A percentile compares a stretch with the other conserved stretches of the same genome.
phyloP scores from a whole-genome alignment of 148 eudicot genomes.

The Diospyros kaki region DNA sequence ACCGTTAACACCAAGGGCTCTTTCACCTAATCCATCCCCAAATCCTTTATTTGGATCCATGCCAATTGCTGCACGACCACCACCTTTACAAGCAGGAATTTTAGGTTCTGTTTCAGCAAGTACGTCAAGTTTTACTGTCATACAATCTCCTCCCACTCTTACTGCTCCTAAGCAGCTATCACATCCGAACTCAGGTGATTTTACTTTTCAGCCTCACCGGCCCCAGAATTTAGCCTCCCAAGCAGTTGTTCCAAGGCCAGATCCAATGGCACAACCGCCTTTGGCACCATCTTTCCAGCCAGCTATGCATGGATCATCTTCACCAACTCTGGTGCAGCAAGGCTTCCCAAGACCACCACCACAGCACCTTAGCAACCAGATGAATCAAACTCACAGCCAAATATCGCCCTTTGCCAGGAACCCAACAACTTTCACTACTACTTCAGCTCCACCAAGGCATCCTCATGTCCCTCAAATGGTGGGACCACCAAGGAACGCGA shows the following conservation, averaged over 20 bases:
- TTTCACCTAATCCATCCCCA: slow-evolving; percentile 14
- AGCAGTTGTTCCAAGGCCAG: slow-evolving; percentile 26
- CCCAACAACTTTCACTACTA: not conserved
- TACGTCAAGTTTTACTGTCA: slow-evolving; percentile 47
- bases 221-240: slow-evolving; percentile 44
- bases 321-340: slow-evolving; percentile 44
- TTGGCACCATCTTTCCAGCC: slow-evolving; percentile 52
- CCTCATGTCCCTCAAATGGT: slow-evolving; percentile 39
- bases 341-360: slow-evolving; percentile 60
- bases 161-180: slow-evolving; percentile 31
- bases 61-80: slow-evolving; percentile 30
- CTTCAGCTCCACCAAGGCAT: slow-evolving; percentile 17
- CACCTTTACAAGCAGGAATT: slow-evolving; percentile 26
- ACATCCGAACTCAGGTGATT: slow-evolving; percentile 49
- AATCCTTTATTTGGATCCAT: slow-evolving; percentile 30
- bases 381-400: slow-evolving; percentile 36
- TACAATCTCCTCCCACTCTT: slow-evolving; percentile 26
- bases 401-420: slow-evolving; percentile 20
- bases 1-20: slow-evolving; percentile 14
- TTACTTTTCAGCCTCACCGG: slow-evolving; percentile 72
- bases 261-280: slow-evolving; percentile 27
- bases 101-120: slow-evolving; percentile 22
- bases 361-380: slow-evolving; percentile 29
- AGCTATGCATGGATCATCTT: slow-evolving; percentile 25
- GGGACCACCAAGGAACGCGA: slow-evolving; percentile 36